A percentile compares a stretch with the other conserved stretches of the same genome.
These are phyloP conservation scores for Didymella exigua DNA, from an alignment of 2,329 filamentous ascomycete genomes.

Conservation along the genomic window DNA sequence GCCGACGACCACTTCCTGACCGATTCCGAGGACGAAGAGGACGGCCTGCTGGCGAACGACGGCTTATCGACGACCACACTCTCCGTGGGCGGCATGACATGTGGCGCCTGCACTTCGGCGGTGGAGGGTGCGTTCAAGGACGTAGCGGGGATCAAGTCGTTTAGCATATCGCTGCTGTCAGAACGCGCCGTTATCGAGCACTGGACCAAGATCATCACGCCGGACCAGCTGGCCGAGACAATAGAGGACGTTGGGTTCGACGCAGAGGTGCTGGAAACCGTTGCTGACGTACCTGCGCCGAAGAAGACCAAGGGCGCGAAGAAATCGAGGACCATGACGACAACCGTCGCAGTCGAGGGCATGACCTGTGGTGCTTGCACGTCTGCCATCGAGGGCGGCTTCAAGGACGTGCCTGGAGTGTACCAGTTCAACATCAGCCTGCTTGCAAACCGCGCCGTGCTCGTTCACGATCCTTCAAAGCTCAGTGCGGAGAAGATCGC, in stretches of 20 bases:
- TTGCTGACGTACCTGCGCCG: constrained; percentile 49
- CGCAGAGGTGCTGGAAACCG: constrained; percentile 76
- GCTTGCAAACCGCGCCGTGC: constrained; percentile 86
- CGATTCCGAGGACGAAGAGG: constrained; percentile 46
- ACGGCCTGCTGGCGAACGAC: constrained; percentile 47
- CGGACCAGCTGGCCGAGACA: constrained; percentile 62
- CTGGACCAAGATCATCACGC: constrained; percentile 62
- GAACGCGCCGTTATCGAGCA: constrained; percentile 87
- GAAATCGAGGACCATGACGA: constrained; percentile 64
- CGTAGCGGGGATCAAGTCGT: constrained; percentile 72
- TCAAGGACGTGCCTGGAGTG: constrained; percentile 76
- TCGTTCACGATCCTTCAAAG: constrained; percentile 77
- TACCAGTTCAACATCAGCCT: constrained; percentile 93
- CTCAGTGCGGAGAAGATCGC: constrained; percentile 75
- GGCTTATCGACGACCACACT: constrained; percentile 68
- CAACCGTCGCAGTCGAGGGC: constrained; percentile 87
- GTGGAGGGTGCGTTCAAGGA: constrained; percentile 81
- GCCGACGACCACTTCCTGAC: constrained; percentile 44
- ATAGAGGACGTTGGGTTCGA: constrained; percentile 77
- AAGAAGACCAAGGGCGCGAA: constrained; percentile 46
- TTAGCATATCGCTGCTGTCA: constrained; percentile 82
- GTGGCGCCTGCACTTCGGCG: constrained; percentile 85
- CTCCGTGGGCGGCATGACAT: constrained; percentile 87
- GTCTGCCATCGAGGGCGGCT: constrained; percentile 83
- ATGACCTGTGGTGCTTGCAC: constrained; percentile 99